Conservation (phyloP, 345 rosid genomes). For the Eucalyptus erythrocorys region DNA sequence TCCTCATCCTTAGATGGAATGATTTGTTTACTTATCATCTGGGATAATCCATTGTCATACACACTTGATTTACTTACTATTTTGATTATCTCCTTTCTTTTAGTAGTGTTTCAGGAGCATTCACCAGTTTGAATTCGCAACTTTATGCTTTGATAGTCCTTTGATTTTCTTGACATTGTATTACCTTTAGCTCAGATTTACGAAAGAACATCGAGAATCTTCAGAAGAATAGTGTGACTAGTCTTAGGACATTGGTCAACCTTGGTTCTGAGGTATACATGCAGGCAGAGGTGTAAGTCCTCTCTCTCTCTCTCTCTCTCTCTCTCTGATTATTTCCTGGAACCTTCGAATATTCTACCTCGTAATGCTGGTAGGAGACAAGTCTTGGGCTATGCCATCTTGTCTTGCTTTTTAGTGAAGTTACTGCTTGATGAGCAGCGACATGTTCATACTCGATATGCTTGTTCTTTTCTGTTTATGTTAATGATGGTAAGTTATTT, state of each 20-base stretch:
- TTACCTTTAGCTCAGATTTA: constrained; percentile 61
- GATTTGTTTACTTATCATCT: not conserved
- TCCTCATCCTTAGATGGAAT: not conserved
- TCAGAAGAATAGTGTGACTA: constrained; percentile 71
- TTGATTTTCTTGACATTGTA: not conserved
- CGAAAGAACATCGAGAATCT: constrained; percentile 57
- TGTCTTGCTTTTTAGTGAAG: not conserved
- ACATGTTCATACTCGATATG: not conserved
- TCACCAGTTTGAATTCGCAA: not conserved
- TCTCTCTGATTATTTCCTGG: not conserved
- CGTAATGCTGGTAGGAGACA: not conserved
- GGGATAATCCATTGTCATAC: not conserved
- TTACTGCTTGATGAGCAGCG: not conserved
- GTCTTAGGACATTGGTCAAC: constrained; percentile 78
- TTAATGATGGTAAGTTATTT: not conserved
- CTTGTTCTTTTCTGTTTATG: not conserved
- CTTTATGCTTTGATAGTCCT: not conserved
- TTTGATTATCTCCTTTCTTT: not conserved
- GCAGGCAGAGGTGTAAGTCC: constrained; percentile 90
- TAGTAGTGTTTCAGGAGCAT: not conserved
- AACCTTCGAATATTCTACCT: not conserved
- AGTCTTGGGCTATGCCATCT: not conserved
- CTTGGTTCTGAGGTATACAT: constrained; percentile 93
- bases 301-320: not conserved
- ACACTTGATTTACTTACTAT: not conserved